Percentiles rank a stretch among this genome's conserved stretches.
Conservation (phyloP, 805 yeast genomes). For the Zygotorulaspora danielsina region DNA sequence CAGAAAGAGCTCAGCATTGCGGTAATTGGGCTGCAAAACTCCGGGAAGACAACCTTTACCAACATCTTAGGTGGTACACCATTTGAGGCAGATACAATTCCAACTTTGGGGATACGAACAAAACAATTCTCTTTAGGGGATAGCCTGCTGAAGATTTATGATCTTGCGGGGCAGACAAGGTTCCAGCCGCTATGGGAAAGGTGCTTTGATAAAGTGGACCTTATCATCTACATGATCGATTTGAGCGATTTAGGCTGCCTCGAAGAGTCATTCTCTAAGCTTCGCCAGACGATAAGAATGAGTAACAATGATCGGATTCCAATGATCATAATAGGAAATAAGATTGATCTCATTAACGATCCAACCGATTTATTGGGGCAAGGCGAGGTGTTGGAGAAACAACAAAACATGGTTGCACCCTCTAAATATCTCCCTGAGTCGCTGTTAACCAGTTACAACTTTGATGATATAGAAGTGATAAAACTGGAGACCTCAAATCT, state of each 20-base stretch:
- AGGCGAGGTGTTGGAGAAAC: not conserved
- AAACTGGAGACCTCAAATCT: slow-evolving; percentile 16
- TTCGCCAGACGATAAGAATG: slow-evolving; percentile 16
- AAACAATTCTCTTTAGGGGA: slow-evolving; percentile 17
- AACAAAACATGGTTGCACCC: not conserved
- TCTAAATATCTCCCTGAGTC: slow-evolving; percentile 13
- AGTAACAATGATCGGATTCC: slow-evolving; percentile 23
- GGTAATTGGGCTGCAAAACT: slow-evolving; percentile 23
- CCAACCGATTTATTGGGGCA: slow-evolving; percentile 2
- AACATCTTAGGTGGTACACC: slow-evolving; percentile 16
- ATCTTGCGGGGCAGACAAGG: slow-evolving; percentile 24
- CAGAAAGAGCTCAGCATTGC: slow-evolving; percentile 22
- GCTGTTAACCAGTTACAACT: slow-evolving; percentile 18
- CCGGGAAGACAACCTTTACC: slow-evolving; percentile 24
- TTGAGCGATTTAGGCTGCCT: slow-evolving; percentile 21
- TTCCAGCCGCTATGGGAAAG: slow-evolving; percentile 24
- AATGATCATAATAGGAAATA: slow-evolving; percentile 22
- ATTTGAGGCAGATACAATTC: slow-evolving; percentile 24
- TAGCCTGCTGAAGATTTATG: slow-evolving; percentile 18
- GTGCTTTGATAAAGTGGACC: slow-evolving; percentile 21
- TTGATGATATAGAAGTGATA: slow-evolving; percentile 16
- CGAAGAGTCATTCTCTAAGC: slow-evolving; percentile 14
- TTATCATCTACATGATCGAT: slow-evolving; percentile 23
- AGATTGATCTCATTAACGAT: slow-evolving; percentile 18
- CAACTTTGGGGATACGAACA: slow-evolving; percentile 21